phyloP scores from a whole-genome alignment of 805 yeast species.

The Starmerella potacharoeniae region DNA sequence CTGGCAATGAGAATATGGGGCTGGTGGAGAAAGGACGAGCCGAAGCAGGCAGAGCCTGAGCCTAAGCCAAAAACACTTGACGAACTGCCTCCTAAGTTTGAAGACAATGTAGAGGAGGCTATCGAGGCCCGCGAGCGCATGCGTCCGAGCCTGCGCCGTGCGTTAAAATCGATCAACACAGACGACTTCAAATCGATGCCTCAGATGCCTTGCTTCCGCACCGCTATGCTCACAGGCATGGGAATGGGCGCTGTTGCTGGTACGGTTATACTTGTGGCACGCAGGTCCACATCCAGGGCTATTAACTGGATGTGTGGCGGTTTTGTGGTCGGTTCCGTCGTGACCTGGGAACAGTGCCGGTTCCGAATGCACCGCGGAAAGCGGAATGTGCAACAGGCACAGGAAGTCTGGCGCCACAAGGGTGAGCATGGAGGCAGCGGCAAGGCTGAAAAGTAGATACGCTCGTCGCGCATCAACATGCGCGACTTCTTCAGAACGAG shows the following conservation, averaged over 20 bases:
- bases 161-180: conserved; percentile 18
- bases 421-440: background rate
- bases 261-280: conserved; percentile 23
- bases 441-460: background rate
- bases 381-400: conserved; percentile 59
- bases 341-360: conserved; percentile 92
- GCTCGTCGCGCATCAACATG: background rate
- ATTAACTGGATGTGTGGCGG: conserved; percentile 79
- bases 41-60: background rate
- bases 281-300: conserved; percentile 35
- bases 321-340: conserved; percentile 61
- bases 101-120: conserved; percentile 21
- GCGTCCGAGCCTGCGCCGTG: conserved; percentile 19
- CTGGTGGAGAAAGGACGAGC: conserved; percentile 21
- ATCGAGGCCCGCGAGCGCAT: conserved; percentile 12
- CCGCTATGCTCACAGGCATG: conserved; percentile 29
- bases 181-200: conserved; percentile 28
- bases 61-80: conserved; percentile 21
- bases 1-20: conserved; percentile 22
- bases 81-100: conserved; percentile 27
- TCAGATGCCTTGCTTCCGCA: conserved; percentile 31
- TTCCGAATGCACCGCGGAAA: conserved; percentile 53
- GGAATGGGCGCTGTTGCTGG: conserved; percentile 27
- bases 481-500: too few species aligned
- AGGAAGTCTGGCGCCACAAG: conserved; percentile 26